phyloP scores from a whole-genome alignment of 2,329 filamentous ascomycete species.

The Fusarium redolens region DNA sequence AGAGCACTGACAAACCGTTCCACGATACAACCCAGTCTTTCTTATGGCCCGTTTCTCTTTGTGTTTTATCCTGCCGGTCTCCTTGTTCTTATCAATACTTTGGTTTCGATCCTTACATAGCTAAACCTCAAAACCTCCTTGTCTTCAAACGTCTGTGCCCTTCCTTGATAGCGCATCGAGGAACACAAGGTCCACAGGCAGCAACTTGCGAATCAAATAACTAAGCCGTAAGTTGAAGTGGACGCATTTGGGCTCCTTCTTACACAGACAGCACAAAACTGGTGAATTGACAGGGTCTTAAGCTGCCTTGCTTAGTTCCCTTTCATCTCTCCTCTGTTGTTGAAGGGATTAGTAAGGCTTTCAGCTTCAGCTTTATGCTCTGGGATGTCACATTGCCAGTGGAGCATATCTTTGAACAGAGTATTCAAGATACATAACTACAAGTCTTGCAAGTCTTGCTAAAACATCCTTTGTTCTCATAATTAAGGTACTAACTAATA shows the following conservation, averaged over 20 bases:
- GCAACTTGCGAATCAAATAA: background rate
- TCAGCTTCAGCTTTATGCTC: background rate
- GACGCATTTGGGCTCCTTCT: background rate
- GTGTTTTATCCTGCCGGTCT: background rate
- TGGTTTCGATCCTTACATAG: background rate
- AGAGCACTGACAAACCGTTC: background rate
- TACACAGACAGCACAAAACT: background rate
- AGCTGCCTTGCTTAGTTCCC: background rate
- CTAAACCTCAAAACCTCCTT: too few species aligned
- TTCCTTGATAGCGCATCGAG: background rate
- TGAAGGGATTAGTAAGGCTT: background rate
- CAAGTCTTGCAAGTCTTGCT: background rate
- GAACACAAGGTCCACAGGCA: background rate
- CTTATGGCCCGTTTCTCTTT: background rate
- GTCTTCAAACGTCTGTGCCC: background rate
- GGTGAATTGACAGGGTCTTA: background rate
- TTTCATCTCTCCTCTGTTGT: background rate
- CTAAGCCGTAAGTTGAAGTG: background rate
- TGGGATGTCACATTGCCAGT: background rate
- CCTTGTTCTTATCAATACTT: background rate
- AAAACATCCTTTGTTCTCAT: background rate
- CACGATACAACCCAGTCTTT: background rate
- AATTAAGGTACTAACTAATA: background rate
- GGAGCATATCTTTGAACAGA: background rate
- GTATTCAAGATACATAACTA: background rate